A percentile compares a stretch with the other conserved stretches of the same genome.
These are phyloP conservation scores for Trichosporon inkin DNA, from an alignment of 1,284 basidiomycete species.

Conservation along the genomic window DNA sequence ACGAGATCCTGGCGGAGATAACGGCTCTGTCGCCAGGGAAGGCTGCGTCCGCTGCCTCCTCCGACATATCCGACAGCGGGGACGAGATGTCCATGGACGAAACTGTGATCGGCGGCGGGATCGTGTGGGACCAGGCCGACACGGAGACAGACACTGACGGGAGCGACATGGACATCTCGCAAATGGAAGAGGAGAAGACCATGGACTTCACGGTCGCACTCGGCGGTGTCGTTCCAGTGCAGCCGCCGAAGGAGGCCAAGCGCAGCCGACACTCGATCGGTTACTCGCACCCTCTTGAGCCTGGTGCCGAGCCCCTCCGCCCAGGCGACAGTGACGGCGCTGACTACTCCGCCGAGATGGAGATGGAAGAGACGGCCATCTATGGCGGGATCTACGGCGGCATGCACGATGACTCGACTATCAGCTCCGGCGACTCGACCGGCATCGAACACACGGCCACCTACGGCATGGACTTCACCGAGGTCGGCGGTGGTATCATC, in stretches of 20 bases:
- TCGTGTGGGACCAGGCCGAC: slow-evolving; percentile 23
- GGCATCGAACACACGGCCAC: slow-evolving; percentile 11
- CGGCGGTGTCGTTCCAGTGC: slow-evolving; percentile 45
- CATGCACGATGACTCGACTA: slow-evolving; percentile 34
- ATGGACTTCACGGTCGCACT: slow-evolving; percentile 52
- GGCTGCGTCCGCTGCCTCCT: neutral
- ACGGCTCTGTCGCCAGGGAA: slow-evolving; percentile 9
- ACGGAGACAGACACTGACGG: slow-evolving; percentile 20
- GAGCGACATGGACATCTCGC: slow-evolving; percentile 23
- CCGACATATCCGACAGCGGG: slow-evolving; percentile 27
- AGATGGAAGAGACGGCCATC: slow-evolving; percentile 47
- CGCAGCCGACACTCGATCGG: slow-evolving; percentile 42
- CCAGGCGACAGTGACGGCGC: slow-evolving; percentile 42
- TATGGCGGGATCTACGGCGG: slow-evolving; percentile 36
- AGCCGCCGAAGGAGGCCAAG: slow-evolving; percentile 40
- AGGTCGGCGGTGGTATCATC: slow-evolving; percentile 41
- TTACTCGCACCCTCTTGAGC: slow-evolving; percentile 36
- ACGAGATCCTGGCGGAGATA: slow-evolving; percentile 16
- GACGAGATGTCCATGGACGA: slow-evolving; percentile 49
- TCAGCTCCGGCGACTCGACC: slow-evolving; percentile 21
- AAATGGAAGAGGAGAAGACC: slow-evolving; percentile 42
- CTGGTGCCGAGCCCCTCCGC: slow-evolving; percentile 18
- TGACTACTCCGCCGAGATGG: slow-evolving; percentile 33
- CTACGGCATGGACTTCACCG: slow-evolving; percentile 41
- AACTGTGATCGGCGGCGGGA: slow-evolving; percentile 42